A percentile compares a stretch with the other conserved stretches of the same genome.
Evolutionary conservation across 768 basidiomycete genomes (phyloP).

Genomic region (Tulasnella sp.): DNA sequence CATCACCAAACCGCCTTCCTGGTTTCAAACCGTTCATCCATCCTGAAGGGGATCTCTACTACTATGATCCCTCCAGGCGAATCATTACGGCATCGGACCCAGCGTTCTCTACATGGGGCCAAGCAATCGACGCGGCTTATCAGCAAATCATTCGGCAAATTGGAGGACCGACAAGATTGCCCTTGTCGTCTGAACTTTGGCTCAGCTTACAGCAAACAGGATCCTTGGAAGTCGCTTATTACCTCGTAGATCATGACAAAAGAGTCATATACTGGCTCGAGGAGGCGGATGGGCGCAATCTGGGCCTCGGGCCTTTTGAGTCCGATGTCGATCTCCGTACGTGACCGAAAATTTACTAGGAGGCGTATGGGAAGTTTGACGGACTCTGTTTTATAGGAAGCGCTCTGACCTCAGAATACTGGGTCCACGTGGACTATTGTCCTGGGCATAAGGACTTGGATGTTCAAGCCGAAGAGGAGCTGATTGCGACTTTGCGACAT

Average conservation of each 20-base stretch:
- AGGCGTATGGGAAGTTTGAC: not conserved
- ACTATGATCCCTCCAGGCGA: not conserved
- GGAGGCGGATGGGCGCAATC: not conserved
- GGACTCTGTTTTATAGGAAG: not conserved
- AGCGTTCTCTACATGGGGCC: too few relatives aligned
- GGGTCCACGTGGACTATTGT: not conserved
- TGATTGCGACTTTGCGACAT: not conserved
- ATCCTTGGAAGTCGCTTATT: not conserved
- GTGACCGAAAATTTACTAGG: not conserved
- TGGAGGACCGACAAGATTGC: not conserved
- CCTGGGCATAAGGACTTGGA: not conserved
- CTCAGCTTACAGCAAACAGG: not conserved
- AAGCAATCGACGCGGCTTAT: not conserved
- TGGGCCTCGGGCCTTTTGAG: not conserved
- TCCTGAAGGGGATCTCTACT: constrained; percentile 16
- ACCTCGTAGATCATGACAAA: constrained; percentile 6
- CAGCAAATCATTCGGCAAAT: not conserved
- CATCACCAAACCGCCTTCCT: not conserved
- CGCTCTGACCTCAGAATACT: not conserved
- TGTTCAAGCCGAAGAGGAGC: not conserved
- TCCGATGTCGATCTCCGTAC: not conserved
- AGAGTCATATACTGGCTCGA: constrained; percentile 8
- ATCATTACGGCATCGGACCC: not conserved
- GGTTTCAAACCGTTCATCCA: not conserved
- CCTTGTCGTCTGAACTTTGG: not conserved